These are phyloP conservation scores for Leishmania martiniquensis DNA, from an alignment of 208 protist genomes.

Conservation along the genomic window DNA sequence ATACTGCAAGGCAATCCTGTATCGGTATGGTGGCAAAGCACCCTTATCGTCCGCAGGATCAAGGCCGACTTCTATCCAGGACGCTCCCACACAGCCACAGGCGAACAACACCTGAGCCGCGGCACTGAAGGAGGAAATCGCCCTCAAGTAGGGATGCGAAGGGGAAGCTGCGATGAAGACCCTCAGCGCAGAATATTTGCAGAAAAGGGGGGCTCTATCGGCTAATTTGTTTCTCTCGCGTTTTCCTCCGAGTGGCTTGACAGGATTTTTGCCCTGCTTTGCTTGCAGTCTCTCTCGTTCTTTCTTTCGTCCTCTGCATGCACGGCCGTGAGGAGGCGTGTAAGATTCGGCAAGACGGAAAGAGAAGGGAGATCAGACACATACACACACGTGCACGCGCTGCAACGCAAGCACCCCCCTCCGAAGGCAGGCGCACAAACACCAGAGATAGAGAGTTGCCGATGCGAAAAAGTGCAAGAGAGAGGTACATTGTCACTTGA, in stretches of 20 bases:
- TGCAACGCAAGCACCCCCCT: not conserved
- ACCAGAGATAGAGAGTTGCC: not conserved
- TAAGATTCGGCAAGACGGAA: too few species aligned
- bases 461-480: not conserved
- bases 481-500: too few species aligned
- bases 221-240: not conserved
- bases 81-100: not conserved
- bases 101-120: too few species aligned
- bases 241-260: not conserved
- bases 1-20: not conserved
- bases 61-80: not conserved
- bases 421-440: not conserved
- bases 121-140: not conserved
- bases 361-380: slow-evolving; percentile 6
- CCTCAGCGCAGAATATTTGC: not conserved
- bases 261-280: not conserved
- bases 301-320: too few species aligned
- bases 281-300: not conserved
- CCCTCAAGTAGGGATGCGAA: not conserved
- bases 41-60: not conserved
- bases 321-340: not conserved
- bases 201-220: not conserved
- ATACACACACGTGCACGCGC: slow-evolving; percentile 1
- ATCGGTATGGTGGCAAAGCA: not conserved
- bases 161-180: not conserved